Conservation (phyloP, 2,329 filamentous ascomycete genomes). For the Ophiocordyceps unilateralis region DNA sequence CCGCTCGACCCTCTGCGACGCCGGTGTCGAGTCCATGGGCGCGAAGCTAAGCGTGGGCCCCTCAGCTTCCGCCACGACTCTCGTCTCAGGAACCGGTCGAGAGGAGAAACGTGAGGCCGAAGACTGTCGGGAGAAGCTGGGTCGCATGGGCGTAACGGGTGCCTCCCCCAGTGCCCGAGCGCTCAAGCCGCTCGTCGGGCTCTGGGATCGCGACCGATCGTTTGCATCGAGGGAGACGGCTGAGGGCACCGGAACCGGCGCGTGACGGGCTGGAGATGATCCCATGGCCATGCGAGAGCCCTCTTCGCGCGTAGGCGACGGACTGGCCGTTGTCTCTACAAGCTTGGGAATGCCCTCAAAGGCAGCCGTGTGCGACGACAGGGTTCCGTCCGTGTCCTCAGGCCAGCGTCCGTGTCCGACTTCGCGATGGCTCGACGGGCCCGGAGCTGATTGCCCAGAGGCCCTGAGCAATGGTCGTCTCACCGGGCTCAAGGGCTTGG, state of each 20-base stretch:
- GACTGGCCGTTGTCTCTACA: neutral
- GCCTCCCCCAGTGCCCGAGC: constrained; percentile 4
- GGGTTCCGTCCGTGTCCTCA: constrained; percentile 15
- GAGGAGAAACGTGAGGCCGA: constrained; percentile 51
- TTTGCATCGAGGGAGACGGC: constrained; percentile 3
- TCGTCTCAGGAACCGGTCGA: constrained; percentile 53
- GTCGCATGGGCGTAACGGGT: constrained; percentile 17
- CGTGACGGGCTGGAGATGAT: constrained; percentile 8
- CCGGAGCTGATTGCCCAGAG: neutral
- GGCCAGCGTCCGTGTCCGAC: neutral
- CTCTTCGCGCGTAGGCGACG: neutral
- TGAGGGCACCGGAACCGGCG: constrained; percentile 1
- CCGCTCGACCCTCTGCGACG: constrained; percentile 14
- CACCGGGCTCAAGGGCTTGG: constrained; percentile 4
- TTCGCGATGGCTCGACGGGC: neutral
- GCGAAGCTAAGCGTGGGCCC: constrained; percentile 52
- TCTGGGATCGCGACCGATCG: constrained; percentile 8
- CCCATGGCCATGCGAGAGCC: constrained; percentile 2
- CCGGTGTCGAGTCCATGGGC: constrained; percentile 9
- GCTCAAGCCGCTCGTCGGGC: constrained; percentile 6
- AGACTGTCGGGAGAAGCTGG: constrained; percentile 32
- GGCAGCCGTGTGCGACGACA: constrained; percentile 8
- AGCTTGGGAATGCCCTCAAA: constrained; percentile 4
- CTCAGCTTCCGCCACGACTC: constrained; percentile 45
- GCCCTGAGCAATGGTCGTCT: constrained; percentile 8